Conservation (phyloP, 192 early-diverging fungal genomes). For the Allomyces macrogynus region DNA sequence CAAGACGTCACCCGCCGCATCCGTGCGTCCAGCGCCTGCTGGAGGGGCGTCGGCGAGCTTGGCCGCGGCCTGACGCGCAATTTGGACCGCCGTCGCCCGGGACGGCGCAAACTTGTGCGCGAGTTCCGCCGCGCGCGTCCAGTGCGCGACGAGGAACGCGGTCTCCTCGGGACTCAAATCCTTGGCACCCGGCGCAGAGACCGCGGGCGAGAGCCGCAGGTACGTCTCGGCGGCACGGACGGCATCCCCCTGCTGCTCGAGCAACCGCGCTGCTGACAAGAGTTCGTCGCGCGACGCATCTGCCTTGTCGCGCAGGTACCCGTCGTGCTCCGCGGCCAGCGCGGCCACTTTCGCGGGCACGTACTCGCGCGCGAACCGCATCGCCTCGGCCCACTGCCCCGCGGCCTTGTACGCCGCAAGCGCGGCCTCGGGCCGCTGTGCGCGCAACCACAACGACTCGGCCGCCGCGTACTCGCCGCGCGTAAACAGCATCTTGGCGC, state of each 20-base stretch:
- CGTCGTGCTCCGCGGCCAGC: slow-evolving; percentile 31
- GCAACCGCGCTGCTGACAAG: slow-evolving; percentile 17
- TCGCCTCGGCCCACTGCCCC: slow-evolving; percentile 38
- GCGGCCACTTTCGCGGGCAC: slow-evolving; percentile 25
- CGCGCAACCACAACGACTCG: slow-evolving; percentile 33
- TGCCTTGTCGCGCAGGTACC: slow-evolving; percentile 15
- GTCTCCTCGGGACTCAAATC: slow-evolving; percentile 14
- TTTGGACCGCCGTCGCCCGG: slow-evolving; percentile 24
- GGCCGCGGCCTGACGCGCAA: background rate
- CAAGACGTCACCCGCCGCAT: slow-evolving; percentile 30
- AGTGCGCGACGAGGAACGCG: slow-evolving; percentile 23
- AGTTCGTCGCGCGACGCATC: slow-evolving; percentile 28
- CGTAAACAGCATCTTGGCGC: slow-evolving; percentile 34
- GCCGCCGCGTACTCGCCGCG: slow-evolving; percentile 28
- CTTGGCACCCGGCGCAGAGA: too few relatives aligned
- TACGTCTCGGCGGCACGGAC: slow-evolving; percentile 36
- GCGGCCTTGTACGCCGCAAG: slow-evolving; percentile 36
- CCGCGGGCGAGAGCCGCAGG: slow-evolving; percentile 22
- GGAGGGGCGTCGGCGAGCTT: slow-evolving; percentile 8
- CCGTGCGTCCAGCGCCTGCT: slow-evolving; percentile 21
- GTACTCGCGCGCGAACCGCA: slow-evolving; percentile 38
- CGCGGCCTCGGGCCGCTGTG: slow-evolving; percentile 37
- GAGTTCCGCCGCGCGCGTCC: slow-evolving; percentile 34
- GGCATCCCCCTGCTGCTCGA: slow-evolving; percentile 40
- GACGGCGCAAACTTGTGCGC: slow-evolving; percentile 36